Evolutionary conservation across 164 flowering plant species (phyloP).

Genomic region (Taxillus chinensis): DNA sequence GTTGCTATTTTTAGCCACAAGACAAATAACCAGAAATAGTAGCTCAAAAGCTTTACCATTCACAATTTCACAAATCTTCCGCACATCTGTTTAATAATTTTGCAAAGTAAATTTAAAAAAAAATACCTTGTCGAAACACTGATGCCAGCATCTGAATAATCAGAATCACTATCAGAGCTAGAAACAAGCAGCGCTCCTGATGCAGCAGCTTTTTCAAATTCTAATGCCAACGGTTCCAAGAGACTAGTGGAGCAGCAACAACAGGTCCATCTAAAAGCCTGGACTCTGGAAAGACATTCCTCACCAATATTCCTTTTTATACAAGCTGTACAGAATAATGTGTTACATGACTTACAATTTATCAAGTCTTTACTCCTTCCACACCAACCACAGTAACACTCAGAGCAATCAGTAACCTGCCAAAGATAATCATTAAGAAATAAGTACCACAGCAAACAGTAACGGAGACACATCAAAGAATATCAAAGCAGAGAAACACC

Average conservation of each 20-base stretch:
- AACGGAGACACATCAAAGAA: no score
- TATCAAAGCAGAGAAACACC: no score
- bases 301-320: constrained; percentile 63
- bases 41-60: no score
- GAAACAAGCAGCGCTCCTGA: constrained; percentile 27
- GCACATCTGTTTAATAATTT: neutral
- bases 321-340: constrained; percentile 53
- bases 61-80: neutral
- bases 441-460: neutral
- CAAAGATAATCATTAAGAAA: constrained; percentile 7
- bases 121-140: constrained; percentile 41
- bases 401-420: constrained; percentile 69
- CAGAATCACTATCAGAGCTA: constrained; percentile 71
- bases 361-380: constrained; percentile 50
- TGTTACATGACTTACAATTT: constrained; percentile 57
- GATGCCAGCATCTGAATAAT: constrained; percentile 34
- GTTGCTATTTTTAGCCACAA: no score
- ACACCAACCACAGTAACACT: constrained; percentile 84
- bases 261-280: constrained; percentile 56
- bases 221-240: constrained; percentile 32
- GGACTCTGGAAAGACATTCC: constrained; percentile 29
- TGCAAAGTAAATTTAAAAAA: neutral
- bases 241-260: constrained; percentile 67
- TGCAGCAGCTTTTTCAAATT: constrained; percentile 43
- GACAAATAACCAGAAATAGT: no score